phyloP scores from a whole-genome alignment of 306 rosid genomes.

The Quercus variabilis region DNA sequence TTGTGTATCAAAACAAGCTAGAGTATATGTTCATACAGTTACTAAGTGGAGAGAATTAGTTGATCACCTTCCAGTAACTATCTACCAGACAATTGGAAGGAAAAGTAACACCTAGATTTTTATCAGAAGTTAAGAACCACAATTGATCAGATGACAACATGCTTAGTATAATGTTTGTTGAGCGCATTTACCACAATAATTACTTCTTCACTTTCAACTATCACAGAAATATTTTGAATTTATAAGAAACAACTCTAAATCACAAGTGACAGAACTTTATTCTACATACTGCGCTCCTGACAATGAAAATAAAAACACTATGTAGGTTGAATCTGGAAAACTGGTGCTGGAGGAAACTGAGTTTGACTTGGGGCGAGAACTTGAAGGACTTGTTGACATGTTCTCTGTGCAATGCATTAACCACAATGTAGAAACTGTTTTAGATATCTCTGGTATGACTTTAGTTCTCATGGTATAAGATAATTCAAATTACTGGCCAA shows the following conservation, averaged over 20 bases:
- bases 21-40: not conserved
- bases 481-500: conserved; percentile 11
- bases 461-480: conserved; percentile 5
- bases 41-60: not conserved
- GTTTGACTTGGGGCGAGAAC: conserved; percentile 92
- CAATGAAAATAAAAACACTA: not conserved
- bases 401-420: conserved; percentile 97
- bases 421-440: conserved; percentile 91
- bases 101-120: not conserved
- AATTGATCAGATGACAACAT: not conserved
- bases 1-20: not conserved
- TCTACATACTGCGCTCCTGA: not conserved
- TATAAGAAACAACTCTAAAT: not conserved
- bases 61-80: not conserved
- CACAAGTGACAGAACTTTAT: not conserved
- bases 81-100: not conserved
- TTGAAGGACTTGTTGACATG: conserved; percentile 98
- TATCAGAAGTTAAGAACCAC: not conserved
- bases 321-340: conserved; percentile 97
- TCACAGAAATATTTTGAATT: not conserved
- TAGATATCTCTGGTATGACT: conserved; percentile 84
- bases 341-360: conserved; percentile 91
- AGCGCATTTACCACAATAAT: not conserved
- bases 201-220: not conserved
- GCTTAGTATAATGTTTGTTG: not conserved